Evolutionary conservation across 495 filamentous ascomycete species (phyloP).

Genomic region (Aspergillus cristatus): DNA sequence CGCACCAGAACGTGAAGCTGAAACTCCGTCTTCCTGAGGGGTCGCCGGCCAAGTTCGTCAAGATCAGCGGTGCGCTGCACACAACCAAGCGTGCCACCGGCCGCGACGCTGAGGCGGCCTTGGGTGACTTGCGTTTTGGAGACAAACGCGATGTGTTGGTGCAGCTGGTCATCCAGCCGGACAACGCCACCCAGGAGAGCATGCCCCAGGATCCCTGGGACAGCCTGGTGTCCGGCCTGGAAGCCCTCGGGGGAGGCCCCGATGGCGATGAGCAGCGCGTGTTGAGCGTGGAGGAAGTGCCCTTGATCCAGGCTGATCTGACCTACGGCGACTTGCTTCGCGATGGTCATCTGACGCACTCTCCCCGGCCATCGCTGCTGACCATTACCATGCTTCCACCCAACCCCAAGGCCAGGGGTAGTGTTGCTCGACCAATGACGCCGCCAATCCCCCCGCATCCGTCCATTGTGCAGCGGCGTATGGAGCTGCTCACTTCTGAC

Average conservation of each 20-base stretch:
- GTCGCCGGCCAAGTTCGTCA: slow-evolving; percentile 95
- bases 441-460: slow-evolving; percentile 94
- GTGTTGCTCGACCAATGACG: slow-evolving; percentile 46
- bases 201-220: slow-evolving; percentile 94
- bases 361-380: slow-evolving; percentile 82
- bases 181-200: slow-evolving; percentile 76
- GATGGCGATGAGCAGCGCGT: slow-evolving; percentile 82
- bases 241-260: slow-evolving; percentile 84
- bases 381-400: slow-evolving; percentile 97
- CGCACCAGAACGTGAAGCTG: slow-evolving; percentile 98
- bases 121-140: slow-evolving; percentile 91
- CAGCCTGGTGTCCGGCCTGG: slow-evolving; percentile 87
- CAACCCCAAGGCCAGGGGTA: slow-evolving; percentile 45
- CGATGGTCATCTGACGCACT: slow-evolving; percentile 80
- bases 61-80: slow-evolving; percentile 94
- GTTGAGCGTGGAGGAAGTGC: slow-evolving; percentile 86
- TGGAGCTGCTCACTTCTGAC: slow-evolving; percentile 96
- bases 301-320: slow-evolving; percentile 90
- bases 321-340: slow-evolving; percentile 90
- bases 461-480: slow-evolving; percentile 88
- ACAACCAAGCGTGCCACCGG: slow-evolving; percentile 97
- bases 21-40: slow-evolving; percentile 93
- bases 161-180: slow-evolving; percentile 86
- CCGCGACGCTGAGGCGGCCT: slow-evolving; percentile 82
- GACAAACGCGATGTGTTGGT: slow-evolving; percentile 97